Percentiles rank a stretch among this genome's conserved stretches.
These are phyloP conservation scores for Favolaschia claudopus DNA, from an alignment of 768 basidiomycete genomes.

Conservation along the genomic window DNA sequence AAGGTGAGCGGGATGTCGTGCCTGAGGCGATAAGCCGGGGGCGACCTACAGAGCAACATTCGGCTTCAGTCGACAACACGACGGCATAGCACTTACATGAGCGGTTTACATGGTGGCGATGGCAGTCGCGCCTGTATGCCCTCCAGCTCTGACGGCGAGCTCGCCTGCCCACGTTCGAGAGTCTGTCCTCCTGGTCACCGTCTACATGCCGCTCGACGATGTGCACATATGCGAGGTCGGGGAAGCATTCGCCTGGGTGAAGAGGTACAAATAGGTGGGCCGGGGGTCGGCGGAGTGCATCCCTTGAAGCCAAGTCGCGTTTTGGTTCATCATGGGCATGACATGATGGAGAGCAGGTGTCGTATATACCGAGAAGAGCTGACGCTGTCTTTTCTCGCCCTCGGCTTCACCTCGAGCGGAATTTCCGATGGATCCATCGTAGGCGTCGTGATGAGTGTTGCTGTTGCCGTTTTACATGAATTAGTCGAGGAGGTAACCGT, in stretches of 20 bases:
- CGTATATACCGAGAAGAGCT: constrained; percentile 53
- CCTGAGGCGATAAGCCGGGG: constrained; percentile 39
- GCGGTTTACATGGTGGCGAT: constrained; percentile 43
- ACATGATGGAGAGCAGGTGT: constrained; percentile 28
- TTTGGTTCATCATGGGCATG: constrained; percentile 17
- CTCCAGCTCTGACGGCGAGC: constrained; percentile 44
- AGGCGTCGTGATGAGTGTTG: constrained; percentile 48
- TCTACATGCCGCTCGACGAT: constrained; percentile 44
- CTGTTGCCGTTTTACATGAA: constrained; percentile 51
- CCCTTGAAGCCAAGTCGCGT: constrained; percentile 34
- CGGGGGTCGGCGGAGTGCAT: constrained; percentile 52
- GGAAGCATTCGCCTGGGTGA: constrained; percentile 39
- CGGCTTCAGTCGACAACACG: background rate
- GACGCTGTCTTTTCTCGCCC: constrained; percentile 52
- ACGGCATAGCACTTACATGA: constrained; percentile 50
- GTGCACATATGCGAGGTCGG: constrained; percentile 55
- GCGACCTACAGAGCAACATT: constrained; percentile 33
- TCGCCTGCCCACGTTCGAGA: constrained; percentile 45
- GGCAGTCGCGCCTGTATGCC: constrained; percentile 40
- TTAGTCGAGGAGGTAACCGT: constrained; percentile 50
- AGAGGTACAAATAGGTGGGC: constrained; percentile 53
- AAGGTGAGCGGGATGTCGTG: constrained; percentile 34
- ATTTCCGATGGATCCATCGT: constrained; percentile 50
- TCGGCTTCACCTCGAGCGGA: constrained; percentile 52
- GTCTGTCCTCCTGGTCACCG: constrained; percentile 16